Conservation (phyloP, 2,329 filamentous ascomycete species). For the Cytospora piceae region DNA sequence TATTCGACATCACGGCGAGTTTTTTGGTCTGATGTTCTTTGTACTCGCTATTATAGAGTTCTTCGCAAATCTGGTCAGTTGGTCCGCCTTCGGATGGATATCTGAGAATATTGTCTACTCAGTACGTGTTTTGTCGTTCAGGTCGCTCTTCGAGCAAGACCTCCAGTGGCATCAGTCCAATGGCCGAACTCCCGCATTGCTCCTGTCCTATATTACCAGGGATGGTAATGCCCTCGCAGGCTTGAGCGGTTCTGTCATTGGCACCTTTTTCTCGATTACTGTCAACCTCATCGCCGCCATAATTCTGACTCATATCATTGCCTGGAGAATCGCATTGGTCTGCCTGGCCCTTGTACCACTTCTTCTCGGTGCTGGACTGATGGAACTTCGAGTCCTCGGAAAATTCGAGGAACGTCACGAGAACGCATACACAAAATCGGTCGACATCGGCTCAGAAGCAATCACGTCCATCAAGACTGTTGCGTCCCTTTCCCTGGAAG, state of each 20-base stretch:
- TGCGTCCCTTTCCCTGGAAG: conserved; percentile 57
- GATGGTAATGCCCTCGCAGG: conserved; percentile 70
- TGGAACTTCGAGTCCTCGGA: conserved; percentile 67
- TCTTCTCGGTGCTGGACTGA: conserved; percentile 68
- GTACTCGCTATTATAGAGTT: conserved; percentile 63
- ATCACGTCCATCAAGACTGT: conserved; percentile 69
- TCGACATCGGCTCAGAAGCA: conserved; percentile 68
- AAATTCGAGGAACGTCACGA: conserved; percentile 66
- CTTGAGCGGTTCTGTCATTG: conserved; percentile 71
- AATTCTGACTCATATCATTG: conserved; percentile 70
- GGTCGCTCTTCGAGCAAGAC: conserved; percentile 60
- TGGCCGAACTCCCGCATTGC: conserved; percentile 60
- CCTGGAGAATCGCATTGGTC: conserved; percentile 77
- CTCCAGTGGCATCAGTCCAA: conserved; percentile 70
- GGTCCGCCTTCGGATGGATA: conserved; percentile 59
- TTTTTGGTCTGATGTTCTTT: conserved; percentile 64
- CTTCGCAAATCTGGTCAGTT: conserved; percentile 60
- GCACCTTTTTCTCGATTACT: conserved; percentile 68
- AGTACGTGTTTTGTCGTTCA: conserved; percentile 58
- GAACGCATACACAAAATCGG: conserved; percentile 65
- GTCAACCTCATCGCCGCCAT: conserved; percentile 72
- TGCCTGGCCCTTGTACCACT: conserved; percentile 71
- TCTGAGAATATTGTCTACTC: conserved; percentile 61
- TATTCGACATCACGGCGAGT: conserved; percentile 53
- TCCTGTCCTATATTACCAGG: conserved; percentile 70